Conservation (phyloP, 31 red algal species). For the Asparagopsis taxiformis region DNA sequence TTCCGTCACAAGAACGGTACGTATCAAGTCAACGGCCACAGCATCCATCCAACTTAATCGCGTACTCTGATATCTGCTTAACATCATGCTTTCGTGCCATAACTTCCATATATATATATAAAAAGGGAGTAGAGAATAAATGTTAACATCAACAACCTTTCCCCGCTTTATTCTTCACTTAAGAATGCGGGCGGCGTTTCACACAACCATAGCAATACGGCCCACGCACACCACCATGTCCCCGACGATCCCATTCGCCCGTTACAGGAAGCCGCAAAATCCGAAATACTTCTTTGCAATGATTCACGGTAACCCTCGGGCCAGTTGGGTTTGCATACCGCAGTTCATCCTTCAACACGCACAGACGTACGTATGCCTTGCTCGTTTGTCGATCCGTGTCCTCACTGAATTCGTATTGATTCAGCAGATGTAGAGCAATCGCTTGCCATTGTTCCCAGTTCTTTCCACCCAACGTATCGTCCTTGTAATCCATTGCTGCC, state of each 20-base stretch:
- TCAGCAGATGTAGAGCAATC: slow-evolving; percentile 66
- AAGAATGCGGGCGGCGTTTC: slow-evolving; percentile 34
- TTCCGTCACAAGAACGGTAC: too few species aligned
- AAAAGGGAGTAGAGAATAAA: too few species aligned
- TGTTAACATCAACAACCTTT: too few species aligned
- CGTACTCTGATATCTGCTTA: too few species aligned
- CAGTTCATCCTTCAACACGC: slow-evolving; percentile 85
- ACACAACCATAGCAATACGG: slow-evolving; percentile 86
- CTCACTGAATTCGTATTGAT: slow-evolving; percentile 79
- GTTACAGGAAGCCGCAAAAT: slow-evolving; percentile 80
- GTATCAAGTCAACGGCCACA: too few species aligned
- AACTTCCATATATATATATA: too few species aligned
- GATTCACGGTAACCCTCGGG: slow-evolving; percentile 67
- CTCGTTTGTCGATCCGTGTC: slow-evolving; percentile 62
- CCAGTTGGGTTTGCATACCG: slow-evolving; percentile 38
- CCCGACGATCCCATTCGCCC: slow-evolving; percentile 87
- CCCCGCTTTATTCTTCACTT: too few species aligned
- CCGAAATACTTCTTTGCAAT: slow-evolving; percentile 81
- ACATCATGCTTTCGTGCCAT: too few species aligned
- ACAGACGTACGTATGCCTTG: slow-evolving; percentile 85
- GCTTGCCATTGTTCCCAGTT: slow-evolving; percentile 80
- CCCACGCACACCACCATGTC: slow-evolving; percentile 87
- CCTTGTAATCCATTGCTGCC: slow-evolving; percentile 72
- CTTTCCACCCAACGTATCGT: slow-evolving; percentile 52
- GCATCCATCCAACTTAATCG: too few species aligned